Evolutionary conservation across 331 rosid species (phyloP).

Genomic region (Rosa hybrid): DNA sequence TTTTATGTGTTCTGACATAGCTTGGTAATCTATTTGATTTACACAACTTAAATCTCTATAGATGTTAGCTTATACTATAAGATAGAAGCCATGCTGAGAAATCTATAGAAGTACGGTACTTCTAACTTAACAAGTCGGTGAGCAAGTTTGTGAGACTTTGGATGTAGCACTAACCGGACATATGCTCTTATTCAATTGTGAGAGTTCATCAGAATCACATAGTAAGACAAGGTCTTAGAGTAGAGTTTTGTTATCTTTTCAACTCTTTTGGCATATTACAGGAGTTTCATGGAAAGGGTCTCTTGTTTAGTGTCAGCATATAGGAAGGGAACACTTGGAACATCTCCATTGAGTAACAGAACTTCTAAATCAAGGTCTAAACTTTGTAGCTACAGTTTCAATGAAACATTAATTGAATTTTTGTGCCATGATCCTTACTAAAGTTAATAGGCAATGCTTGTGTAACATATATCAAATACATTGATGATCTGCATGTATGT

Average conservation of each 20-base stretch:
- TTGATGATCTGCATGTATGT: background rate
- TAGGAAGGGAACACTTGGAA: background rate
- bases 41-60: background rate
- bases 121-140: background rate
- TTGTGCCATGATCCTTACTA: background rate
- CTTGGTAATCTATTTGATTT: constrained; percentile 1
- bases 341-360: background rate
- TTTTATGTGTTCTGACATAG: background rate
- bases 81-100: background rate
- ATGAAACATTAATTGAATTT: too few species aligned
- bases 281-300: background rate
- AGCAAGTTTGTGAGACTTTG: background rate
- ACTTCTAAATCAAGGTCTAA: background rate
- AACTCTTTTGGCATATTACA: background rate
- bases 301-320: background rate
- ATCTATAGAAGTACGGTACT: background rate
- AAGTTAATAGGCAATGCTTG: background rate
- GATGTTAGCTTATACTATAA: background rate
- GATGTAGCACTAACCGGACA: background rate
- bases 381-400: background rate
- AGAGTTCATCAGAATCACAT: background rate
- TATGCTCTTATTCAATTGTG: background rate
- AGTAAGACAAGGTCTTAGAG: background rate
- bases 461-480: background rate
- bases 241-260: background rate